phyloP scores from a whole-genome alignment of 2,329 filamentous ascomycete genomes.

The Mollisia scopiformis region DNA sequence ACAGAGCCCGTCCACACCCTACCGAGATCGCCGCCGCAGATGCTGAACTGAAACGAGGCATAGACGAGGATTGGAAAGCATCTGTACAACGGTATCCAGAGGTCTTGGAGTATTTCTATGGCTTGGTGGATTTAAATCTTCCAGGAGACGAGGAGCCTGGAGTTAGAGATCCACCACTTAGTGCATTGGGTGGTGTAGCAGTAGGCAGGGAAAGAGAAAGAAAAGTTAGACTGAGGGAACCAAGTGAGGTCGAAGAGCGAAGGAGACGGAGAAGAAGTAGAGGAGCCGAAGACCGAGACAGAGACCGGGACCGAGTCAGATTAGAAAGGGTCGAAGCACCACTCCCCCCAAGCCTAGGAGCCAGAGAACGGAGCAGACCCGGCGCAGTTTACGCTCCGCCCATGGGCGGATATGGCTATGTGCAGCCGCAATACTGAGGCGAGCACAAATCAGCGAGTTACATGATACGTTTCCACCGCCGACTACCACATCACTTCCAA shows the following conservation, averaged over 20 bases:
- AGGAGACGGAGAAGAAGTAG: conserved; percentile 19
- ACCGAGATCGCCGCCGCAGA: conserved; percentile 67
- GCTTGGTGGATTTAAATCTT: conserved; percentile 67
- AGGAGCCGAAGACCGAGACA: conserved; percentile 4
- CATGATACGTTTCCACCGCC: not conserved
- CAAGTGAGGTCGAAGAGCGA: conserved; percentile 22
- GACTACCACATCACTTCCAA: not conserved
- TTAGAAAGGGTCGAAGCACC: conserved; percentile 7
- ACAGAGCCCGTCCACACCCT: conserved; percentile 59
- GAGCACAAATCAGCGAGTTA: not conserved
- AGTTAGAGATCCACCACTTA: conserved; percentile 63
- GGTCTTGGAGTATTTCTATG: conserved; percentile 80
- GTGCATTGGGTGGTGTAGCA: conserved; percentile 35
- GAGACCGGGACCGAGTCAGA: conserved; percentile 10
- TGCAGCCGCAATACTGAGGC: conserved; percentile 4
- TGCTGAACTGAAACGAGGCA: conserved; percentile 68
- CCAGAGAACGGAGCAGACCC: not conserved
- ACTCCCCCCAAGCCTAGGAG: conserved; percentile 10
- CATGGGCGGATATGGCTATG: conserved; percentile 20
- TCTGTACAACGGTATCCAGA: conserved; percentile 79
- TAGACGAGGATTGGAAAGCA: conserved; percentile 78
- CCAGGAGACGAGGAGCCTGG: conserved; percentile 63
- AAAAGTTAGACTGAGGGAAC: conserved; percentile 32
- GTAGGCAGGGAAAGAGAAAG: conserved; percentile 24
- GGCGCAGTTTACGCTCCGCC: conserved; percentile 14